Conservation (phyloP, 177 flowering plant species). For the Vitis hybrid region DNA sequence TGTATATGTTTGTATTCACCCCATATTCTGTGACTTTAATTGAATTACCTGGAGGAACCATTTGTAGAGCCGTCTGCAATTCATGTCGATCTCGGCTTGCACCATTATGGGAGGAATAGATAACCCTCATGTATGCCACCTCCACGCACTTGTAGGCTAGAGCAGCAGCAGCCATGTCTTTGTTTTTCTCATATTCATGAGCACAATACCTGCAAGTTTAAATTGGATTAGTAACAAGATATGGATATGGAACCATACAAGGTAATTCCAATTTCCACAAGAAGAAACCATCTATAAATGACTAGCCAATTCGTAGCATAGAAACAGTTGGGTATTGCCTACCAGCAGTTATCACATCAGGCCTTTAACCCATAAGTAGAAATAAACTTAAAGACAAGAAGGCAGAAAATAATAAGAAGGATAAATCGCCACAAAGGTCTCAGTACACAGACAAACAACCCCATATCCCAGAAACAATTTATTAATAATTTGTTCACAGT, state of each 20-base stretch:
- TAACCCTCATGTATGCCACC: conserved; percentile 50
- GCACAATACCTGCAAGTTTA: conserved; percentile 43
- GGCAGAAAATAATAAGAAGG: neutral
- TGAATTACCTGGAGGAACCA: conserved; percentile 41
- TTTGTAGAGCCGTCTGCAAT: conserved; percentile 34
- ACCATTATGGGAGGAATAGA: conserved; percentile 33
- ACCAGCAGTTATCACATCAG: neutral
- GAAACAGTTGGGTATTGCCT: neutral
- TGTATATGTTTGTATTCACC: neutral
- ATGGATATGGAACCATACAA: neutral
- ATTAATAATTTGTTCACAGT: too few species aligned
- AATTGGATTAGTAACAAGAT: neutral
- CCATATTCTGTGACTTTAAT: neutral
- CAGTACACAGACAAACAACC: too few species aligned
- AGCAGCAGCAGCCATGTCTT: conserved; percentile 53
- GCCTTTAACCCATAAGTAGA: neutral
- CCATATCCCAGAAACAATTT: too few species aligned
- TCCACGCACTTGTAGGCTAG: conserved; percentile 57
- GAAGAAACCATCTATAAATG: neutral
- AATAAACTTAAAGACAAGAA: neutral
- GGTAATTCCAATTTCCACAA: neutral
- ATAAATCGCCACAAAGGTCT: neutral
- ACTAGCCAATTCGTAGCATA: neutral
- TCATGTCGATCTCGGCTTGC: conserved; percentile 45
- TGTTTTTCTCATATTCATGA: conserved; percentile 49